These are phyloP conservation scores for Salix brachista DNA, from an alignment of 345 rosid species.

Conservation along the genomic window DNA sequence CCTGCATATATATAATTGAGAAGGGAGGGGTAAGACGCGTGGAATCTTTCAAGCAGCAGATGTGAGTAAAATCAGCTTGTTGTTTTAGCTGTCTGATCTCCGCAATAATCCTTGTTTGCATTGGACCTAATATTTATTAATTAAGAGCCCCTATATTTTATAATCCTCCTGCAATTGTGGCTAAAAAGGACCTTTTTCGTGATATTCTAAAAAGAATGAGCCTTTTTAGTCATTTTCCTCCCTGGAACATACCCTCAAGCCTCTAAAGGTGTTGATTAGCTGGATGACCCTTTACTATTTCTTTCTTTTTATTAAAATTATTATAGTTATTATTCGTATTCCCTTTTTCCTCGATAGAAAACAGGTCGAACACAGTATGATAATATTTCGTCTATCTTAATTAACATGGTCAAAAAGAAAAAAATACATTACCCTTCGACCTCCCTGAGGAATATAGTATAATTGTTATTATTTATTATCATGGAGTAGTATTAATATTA, in stretches of 20 bases:
- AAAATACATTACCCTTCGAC: slow-evolving; percentile 37
- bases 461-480: slow-evolving; percentile 18
- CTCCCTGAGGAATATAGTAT: slow-evolving; percentile 28
- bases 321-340: neutral
- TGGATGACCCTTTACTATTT: slow-evolving; percentile 29
- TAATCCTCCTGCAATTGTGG: slow-evolving; percentile 24
- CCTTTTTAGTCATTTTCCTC: slow-evolving; percentile 47
- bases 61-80: neutral
- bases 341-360: slow-evolving; percentile 10
- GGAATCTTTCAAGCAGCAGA: slow-evolving; percentile 14
- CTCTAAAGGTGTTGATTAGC: slow-evolving; percentile 46
- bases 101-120: neutral
- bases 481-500: slow-evolving; percentile 17
- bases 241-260: slow-evolving; percentile 56
- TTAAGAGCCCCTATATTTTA: neutral
- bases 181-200: slow-evolving; percentile 72
- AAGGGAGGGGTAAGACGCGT: slow-evolving; percentile 11
- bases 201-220: slow-evolving; percentile 40
- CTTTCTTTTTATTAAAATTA: no score
- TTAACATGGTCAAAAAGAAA: slow-evolving; percentile 43
- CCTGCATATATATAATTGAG: neutral
- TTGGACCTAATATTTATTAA: neutral
- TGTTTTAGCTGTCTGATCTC: slow-evolving; percentile 25
- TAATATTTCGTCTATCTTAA: slow-evolving; percentile 35
- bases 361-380: slow-evolving; percentile 19